Percentiles rank a stretch among this genome's conserved stretches.
Evolutionary conservation across 352 stramenopile species (phyloP).

Genomic region (Globisporangium nagaii): DNA sequence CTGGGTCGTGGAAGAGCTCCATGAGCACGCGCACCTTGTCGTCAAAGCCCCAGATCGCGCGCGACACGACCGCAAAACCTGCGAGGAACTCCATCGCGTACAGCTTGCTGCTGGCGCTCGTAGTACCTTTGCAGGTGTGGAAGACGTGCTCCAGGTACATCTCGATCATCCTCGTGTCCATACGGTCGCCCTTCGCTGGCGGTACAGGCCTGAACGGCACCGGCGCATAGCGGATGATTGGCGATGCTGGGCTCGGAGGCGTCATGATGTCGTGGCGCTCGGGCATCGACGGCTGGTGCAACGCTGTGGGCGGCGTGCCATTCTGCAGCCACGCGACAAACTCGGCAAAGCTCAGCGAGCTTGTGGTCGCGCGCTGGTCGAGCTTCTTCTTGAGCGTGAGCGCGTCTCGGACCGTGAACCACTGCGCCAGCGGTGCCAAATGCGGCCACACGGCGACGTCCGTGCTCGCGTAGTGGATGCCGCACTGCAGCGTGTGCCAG

Average conservation of each 20-base stretch:
- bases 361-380: constrained; percentile 17
- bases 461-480: constrained; percentile 41
- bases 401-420: constrained; percentile 56
- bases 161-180: constrained; percentile 30
- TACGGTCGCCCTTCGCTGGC: not conserved
- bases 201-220: not conserved
- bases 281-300: constrained; percentile 9
- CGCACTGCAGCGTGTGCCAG: constrained; percentile 27
- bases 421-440: constrained; percentile 42
- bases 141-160: constrained; percentile 60
- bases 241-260: constrained; percentile 16
- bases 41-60: constrained; percentile 54
- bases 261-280: constrained; percentile 41
- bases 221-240: not conserved
- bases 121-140: constrained; percentile 31
- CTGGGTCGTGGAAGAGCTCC: constrained; percentile 45
- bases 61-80: constrained; percentile 45
- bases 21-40: constrained; percentile 53
- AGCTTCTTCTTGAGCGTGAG: constrained; percentile 27
- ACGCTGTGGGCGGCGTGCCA: not conserved
- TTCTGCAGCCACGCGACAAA: constrained; percentile 48
- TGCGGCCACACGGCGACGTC: constrained; percentile 64
- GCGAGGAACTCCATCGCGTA: constrained; percentile 64
- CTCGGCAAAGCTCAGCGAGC: constrained; percentile 33
- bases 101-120: constrained; percentile 11